These are phyloP conservation scores for Cyberlindnera bimundalis DNA, from an alignment of 805 yeast species.

Conservation along the genomic window DNA sequence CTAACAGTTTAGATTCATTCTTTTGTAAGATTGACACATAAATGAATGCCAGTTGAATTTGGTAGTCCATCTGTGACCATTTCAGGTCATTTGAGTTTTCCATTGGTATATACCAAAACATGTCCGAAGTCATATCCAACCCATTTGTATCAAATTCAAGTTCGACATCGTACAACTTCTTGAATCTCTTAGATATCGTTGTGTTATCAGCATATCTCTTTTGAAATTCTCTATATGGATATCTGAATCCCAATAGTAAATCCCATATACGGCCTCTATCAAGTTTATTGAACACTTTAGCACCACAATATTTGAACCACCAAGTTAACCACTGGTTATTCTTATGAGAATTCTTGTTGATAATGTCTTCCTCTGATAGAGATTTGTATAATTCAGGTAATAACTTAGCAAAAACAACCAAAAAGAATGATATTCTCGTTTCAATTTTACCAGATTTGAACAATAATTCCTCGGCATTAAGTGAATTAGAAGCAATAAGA, in stretches of 20 bases:
- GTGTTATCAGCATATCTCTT: slow-evolving; percentile 13
- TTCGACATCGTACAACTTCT: slow-evolving; percentile 20
- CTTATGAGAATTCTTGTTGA: slow-evolving; percentile 44
- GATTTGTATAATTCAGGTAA: slow-evolving; percentile 76
- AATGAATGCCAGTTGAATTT: slow-evolving; percentile 70
- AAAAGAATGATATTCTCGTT: slow-evolving; percentile 65
- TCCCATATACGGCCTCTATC: slow-evolving; percentile 94
- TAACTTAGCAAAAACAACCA: slow-evolving; percentile 55
- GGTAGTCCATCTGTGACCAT: slow-evolving; percentile 66
- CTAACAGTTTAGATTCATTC: slow-evolving; percentile 72
- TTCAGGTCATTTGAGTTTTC: slow-evolving; percentile 35
- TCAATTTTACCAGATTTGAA: slow-evolving; percentile 57
- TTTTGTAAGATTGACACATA: slow-evolving; percentile 78
- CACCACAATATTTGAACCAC: slow-evolving; percentile 93
- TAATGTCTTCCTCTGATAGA: slow-evolving; percentile 75
- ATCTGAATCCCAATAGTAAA: slow-evolving; percentile 73
- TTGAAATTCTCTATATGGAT: slow-evolving; percentile 28
- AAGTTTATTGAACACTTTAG: slow-evolving; percentile 74
- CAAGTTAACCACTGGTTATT: slow-evolving; percentile 90
- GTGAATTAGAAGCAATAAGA: slow-evolving; percentile 16
- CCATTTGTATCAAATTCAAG: slow-evolving; percentile 1
- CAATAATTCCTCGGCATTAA: slow-evolving; percentile 33
- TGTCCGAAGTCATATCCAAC: slow-evolving; percentile 13
- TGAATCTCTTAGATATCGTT: slow-evolving; percentile 21
- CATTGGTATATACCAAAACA: slow-evolving; percentile 23